Evolutionary conservation across 192 early-diverging fungal species (phyloP).

Genomic region (Gaertneriomyces semiglobifer): DNA sequence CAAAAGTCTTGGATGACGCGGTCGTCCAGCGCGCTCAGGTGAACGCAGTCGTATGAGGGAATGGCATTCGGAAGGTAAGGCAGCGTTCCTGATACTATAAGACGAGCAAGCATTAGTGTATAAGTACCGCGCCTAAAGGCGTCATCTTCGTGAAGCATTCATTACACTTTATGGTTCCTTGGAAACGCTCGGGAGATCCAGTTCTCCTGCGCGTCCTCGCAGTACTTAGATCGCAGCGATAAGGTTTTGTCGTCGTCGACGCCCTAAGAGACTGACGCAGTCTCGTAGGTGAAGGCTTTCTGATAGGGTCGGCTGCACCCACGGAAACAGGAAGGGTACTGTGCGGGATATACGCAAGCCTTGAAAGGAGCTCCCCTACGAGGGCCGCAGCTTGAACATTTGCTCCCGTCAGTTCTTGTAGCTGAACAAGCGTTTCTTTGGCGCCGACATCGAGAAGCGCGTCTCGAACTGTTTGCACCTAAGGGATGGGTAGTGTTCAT

Average conservation of each 20-base stretch:
- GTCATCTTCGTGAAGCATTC: not conserved
- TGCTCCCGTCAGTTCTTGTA: too few relatives aligned
- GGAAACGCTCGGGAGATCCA: not conserved
- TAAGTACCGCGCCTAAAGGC: not conserved
- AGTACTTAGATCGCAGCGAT: not conserved
- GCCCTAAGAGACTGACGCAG: not conserved
- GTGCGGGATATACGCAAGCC: not conserved
- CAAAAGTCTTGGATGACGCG: slow-evolving; percentile 33
- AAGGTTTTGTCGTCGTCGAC: not conserved
- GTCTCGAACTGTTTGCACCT: not conserved
- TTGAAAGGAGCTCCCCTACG: not conserved
- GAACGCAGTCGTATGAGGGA: slow-evolving; percentile 23
- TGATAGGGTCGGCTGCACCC: not conserved
- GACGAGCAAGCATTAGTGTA: not conserved
- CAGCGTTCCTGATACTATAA: slow-evolving; percentile 1
- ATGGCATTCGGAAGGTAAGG: slow-evolving; percentile 28
- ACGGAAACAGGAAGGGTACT: not conserved
- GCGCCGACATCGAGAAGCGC: not conserved
- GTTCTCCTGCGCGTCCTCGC: not conserved
- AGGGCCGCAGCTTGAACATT: too few relatives aligned
- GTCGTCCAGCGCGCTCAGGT: slow-evolving; percentile 32
- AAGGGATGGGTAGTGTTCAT: not conserved
- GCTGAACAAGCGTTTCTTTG: too few relatives aligned
- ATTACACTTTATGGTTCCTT: not conserved
- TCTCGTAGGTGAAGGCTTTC: not conserved